Conservation (phyloP, 805 yeast genomes). For the Saccharomycopsis synnaedendra region DNA sequence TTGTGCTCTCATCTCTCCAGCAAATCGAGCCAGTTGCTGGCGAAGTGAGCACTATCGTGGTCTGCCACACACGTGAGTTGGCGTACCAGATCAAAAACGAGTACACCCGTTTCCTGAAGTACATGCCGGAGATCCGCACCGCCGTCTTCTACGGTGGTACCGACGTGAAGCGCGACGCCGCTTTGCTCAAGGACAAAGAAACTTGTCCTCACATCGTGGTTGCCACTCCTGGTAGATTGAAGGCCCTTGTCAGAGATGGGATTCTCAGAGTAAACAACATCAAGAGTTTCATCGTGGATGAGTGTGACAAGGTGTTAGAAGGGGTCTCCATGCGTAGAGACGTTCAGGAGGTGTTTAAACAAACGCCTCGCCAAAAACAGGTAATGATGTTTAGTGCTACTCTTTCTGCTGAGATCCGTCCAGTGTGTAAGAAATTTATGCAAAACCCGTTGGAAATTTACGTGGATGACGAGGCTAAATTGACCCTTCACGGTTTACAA, state of each 20-base stretch:
- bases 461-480: constrained; percentile 95
- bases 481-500: constrained; percentile 95
- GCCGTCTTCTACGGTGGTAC: constrained; percentile 97
- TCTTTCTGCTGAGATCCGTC: constrained; percentile 85
- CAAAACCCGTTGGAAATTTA: constrained; percentile 95
- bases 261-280: constrained; percentile 75
- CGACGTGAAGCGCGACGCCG: constrained; percentile 74
- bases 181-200: constrained; percentile 80
- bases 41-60: constrained; percentile 86
- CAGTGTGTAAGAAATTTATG: constrained; percentile 95
- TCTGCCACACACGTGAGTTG: constrained; percentile 97
- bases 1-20: constrained; percentile 90
- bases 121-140: constrained; percentile 95
- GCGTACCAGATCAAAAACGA: constrained; percentile 98
- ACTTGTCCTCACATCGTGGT: constrained; percentile 94
- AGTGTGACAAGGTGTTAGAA: constrained; percentile 97
- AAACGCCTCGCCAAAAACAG: constrained; percentile 96
- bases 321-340: constrained; percentile 92
- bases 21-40: constrained; percentile 97
- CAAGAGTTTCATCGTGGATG: constrained; percentile 92
- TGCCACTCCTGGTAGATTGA: constrained; percentile 97
- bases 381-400: constrained; percentile 99
- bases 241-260: constrained; percentile 88
- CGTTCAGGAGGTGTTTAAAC: constrained; percentile 95
- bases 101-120: constrained; percentile 94